Percentiles rank a stretch among this genome's conserved stretches.
Evolutionary conservation across 768 basidiomycete species (phyloP).

Genomic region (Daedaleopsis sinensis): DNA sequence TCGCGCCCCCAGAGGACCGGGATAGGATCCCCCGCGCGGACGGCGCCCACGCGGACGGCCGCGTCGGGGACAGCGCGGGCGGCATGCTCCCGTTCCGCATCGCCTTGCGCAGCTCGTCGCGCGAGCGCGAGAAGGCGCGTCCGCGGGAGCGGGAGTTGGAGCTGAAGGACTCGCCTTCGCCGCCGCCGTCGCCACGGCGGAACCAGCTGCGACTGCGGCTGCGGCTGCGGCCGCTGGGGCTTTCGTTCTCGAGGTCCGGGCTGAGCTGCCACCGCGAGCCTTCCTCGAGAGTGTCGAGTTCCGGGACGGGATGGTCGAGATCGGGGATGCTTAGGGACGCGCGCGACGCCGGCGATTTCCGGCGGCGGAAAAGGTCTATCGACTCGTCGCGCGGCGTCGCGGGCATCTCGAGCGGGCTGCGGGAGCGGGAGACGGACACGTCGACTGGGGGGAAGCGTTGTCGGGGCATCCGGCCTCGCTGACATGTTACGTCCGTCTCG

Average conservation of each 20-base stretch:
- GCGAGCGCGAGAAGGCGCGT: conserved; percentile 8
- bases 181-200: background rate
- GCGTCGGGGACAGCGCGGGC: conserved; percentile 16
- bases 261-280: conserved; percentile 15
- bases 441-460: conserved; percentile 6
- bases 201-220: conserved; percentile 5
- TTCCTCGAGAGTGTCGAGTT: conserved; percentile 14
- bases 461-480: conserved; percentile 21
- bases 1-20: conserved; percentile 3
- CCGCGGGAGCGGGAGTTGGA: conserved; percentile 11
- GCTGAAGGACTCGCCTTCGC: background rate
- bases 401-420: conserved; percentile 51
- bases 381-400: conserved; percentile 42
- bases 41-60: conserved; percentile 19
- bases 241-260: conserved; percentile 1
- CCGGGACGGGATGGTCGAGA: conserved; percentile 11
- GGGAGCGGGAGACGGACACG: conserved; percentile 43
- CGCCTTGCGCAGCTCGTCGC: conserved; percentile 9
- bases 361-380: conserved; percentile 15
- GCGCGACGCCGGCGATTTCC: conserved; percentile 18
- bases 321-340: conserved; percentile 6
- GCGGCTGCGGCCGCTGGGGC: conserved; percentile 3
- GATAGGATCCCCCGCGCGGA: conserved; percentile 2
- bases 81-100: conserved; percentile 30
- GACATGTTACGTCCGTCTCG: conserved; percentile 8